These are phyloP conservation scores for Ophiostoma novo-ulmi DNA, from an alignment of 2,329 filamentous ascomycete genomes.

Conservation along the genomic window DNA sequence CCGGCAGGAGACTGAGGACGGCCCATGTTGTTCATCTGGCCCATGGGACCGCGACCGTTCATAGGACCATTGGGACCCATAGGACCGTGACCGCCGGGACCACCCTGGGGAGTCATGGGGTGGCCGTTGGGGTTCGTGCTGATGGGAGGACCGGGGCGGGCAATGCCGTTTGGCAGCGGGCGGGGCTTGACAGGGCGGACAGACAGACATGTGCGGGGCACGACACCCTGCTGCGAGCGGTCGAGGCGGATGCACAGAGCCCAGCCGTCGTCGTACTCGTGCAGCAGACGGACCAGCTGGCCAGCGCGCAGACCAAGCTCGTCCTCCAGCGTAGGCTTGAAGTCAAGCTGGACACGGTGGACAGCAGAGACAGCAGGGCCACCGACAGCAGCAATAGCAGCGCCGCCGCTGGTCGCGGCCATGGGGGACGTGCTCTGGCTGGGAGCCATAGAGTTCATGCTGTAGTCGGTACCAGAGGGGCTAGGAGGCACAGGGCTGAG, in stretches of 20 bases:
- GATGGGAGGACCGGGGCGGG: slow-evolving; percentile 29
- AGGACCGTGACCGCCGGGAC: slow-evolving; percentile 23
- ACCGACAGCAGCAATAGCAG: slow-evolving; percentile 58
- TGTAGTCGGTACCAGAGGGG: slow-evolving; percentile 60
- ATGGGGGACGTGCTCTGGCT: slow-evolving; percentile 45
- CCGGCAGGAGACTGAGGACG: slow-evolving; percentile 24
- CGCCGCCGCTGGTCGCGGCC: slow-evolving; percentile 45
- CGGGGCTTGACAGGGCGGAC: slow-evolving; percentile 87
- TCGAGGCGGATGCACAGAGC: slow-evolving; percentile 89
- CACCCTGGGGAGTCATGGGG: slow-evolving; percentile 36
- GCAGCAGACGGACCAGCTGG: slow-evolving; percentile 79
- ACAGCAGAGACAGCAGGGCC: slow-evolving; percentile 61
- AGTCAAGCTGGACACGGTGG: slow-evolving; percentile 90
- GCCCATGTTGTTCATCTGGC: slow-evolving; percentile 6
- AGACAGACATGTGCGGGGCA: slow-evolving; percentile 87
- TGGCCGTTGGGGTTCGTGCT: slow-evolving; percentile 23
- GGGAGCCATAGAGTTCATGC: slow-evolving; percentile 50
- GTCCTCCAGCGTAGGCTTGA: slow-evolving; percentile 86
- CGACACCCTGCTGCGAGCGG: slow-evolving; percentile 86
- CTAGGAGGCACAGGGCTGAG: slow-evolving; percentile 46
- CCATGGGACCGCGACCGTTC: too few relatives aligned
- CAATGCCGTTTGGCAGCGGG: slow-evolving; percentile 43
- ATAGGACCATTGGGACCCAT: slow-evolving; percentile 25
- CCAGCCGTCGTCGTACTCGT: slow-evolving; percentile 98
- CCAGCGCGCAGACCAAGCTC: slow-evolving; percentile 78